Conservation (phyloP, 2,329 filamentous ascomycete species). For the Aaosphaeria pasadenensis region DNA sequence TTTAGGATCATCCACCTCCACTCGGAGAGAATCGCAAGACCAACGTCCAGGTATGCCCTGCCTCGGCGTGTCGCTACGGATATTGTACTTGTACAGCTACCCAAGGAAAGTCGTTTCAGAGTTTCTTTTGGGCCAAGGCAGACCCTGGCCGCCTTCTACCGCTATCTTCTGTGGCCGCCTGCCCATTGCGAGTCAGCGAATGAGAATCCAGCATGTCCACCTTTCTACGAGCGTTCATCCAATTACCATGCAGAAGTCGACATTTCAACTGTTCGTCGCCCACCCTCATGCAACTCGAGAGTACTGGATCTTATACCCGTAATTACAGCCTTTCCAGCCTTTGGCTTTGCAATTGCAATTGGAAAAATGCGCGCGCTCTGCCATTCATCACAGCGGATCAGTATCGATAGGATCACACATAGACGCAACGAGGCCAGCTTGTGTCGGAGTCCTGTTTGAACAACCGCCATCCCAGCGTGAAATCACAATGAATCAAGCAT, state of each 20-base stretch:
- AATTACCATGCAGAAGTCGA: neutral
- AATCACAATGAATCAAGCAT: conserved; percentile 3
- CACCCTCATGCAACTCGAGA: conserved; percentile 25
- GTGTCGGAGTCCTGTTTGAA: conserved; percentile 6
- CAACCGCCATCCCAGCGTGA: conserved; percentile 8
- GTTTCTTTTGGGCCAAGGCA: conserved; percentile 28
- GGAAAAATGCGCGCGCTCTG: conserved; percentile 9
- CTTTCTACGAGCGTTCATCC: conserved; percentile 4
- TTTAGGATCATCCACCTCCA: neutral
- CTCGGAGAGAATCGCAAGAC: neutral
- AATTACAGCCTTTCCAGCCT: conserved; percentile 11
- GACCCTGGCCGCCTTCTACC: conserved; percentile 19
- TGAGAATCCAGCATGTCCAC: conserved; percentile 16
- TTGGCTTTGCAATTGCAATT: conserved; percentile 4
- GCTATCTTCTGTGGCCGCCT: conserved; percentile 5
- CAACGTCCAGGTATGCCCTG: neutral
- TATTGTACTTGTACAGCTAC: neutral
- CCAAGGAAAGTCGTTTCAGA: conserved; percentile 31
- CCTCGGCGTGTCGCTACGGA: conserved; percentile 28
- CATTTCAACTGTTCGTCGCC: neutral
- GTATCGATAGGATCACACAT: neutral
- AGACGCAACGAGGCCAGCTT: no score
- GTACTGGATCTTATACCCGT: conserved; percentile 21
- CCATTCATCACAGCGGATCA: conserved; percentile 3
- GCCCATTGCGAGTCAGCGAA: conserved; percentile 23